Base-by-base conservation (phyloP, 2,329 filamentous ascomycete species). In the Waltergamsia citrina region DNA sequence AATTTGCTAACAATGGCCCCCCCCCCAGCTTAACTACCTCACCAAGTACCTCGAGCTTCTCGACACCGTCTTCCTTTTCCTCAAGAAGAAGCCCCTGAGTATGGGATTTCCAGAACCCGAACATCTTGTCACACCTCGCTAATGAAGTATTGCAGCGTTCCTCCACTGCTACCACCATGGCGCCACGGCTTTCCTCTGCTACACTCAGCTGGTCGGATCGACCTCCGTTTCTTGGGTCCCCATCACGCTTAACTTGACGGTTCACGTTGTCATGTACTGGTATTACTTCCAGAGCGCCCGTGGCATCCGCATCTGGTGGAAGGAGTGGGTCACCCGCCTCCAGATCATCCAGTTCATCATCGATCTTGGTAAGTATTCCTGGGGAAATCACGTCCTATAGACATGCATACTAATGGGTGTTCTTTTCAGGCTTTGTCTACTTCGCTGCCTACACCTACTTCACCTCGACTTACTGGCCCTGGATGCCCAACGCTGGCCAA, bases 211-310 rank as follows among this genome's bases (percentile, higher is more conserved):
- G 45, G 81, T 94, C 52, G 90, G 90, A 47, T 77, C 85, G 53
- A 96, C 90, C 29, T 75, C 90, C 28, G 90, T 96, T 37, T 94
- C 88, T 40, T 96, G 90, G 90, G 85, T 94, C 36, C 80, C 82
- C 42, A 96, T 96, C 57, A 81, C 78, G 35, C 77, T 96, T 50
- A 96, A 96, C 74, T 67, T 96, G 54, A 78, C 77, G 43, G 90
- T 96, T 36, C 90, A 96, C 66, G 90, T 96, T 38, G 84, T 95
- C 57, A 96, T 96, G 90, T 96, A 96, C 81, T 95, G 88, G 88
- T 96, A 96, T 79, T 96, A 96, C 77, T 96, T 96, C 81, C 90
- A 96, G 74, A 90, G 85, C 54, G 88, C 90, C 36, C 87, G 90
- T 49, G 92, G 92, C 48, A 78, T 96, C 61, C 81, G 81, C 53